Evolutionary conservation across 1,284 basidiomycete genomes (phyloP).

Genomic region (Mycena citricolor): DNA sequence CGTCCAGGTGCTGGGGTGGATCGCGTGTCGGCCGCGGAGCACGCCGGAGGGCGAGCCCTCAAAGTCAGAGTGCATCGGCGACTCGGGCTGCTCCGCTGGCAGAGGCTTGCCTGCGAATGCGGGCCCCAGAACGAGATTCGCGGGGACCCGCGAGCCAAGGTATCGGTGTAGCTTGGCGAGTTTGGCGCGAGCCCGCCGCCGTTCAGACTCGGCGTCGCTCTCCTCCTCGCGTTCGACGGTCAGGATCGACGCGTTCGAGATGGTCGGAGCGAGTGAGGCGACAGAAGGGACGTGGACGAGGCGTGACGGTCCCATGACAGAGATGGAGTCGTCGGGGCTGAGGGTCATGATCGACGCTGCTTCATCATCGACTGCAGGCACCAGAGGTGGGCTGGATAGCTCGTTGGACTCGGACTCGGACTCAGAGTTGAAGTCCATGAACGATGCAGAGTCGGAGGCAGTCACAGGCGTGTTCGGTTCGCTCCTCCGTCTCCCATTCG

Average conservation of each 20-base stretch:
- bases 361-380: too few relatives aligned
- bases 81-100: too few relatives aligned
- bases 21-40: conserved; percentile 21
- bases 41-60: too few relatives aligned
- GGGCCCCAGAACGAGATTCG: conserved; percentile 61
- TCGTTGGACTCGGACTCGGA: conserved; percentile 4
- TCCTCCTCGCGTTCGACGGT: conserved; percentile 50
- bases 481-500: conserved; percentile 50
- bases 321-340: conserved; percentile 32
- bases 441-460: too few relatives aligned
- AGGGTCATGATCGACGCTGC: too few relatives aligned
- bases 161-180: conserved; percentile 78
- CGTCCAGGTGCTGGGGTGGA: conserved; percentile 36
- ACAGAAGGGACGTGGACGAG: conserved; percentile 19
- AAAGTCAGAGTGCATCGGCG: too few relatives aligned
- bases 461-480: conserved; percentile 42
- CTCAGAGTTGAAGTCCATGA: conserved; percentile 27
- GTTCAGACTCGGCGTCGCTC: conserved; percentile 60
- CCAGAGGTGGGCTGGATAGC: too few relatives aligned
- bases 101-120: conserved; percentile 39
- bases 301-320: conserved; percentile 30
- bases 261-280: conserved; percentile 26
- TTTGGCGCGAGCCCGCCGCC: conserved; percentile 66
- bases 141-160: conserved; percentile 73
- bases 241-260: conserved; percentile 45